Evolutionary conservation across 176 grass and related monocot genomes (phyloP).

Genomic region (Dactylis glomerata): DNA sequence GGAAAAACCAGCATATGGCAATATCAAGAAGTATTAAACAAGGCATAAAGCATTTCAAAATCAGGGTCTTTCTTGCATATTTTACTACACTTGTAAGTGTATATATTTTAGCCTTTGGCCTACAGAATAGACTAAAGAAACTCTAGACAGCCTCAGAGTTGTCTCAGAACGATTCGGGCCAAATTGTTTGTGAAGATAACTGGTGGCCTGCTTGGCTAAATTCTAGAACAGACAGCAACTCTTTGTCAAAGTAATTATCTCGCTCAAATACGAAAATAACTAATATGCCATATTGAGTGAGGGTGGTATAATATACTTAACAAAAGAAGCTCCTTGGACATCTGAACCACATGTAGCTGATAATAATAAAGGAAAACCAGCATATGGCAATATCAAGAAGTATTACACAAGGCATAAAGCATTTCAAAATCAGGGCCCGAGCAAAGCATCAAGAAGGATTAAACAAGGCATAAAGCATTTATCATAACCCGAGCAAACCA

Average conservation of each 20-base stretch:
- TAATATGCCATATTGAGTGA: background rate
- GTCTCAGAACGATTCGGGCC: background rate
- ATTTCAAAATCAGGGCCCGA: background rate
- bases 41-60: background rate
- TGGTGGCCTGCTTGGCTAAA: background rate
- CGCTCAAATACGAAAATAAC: background rate
- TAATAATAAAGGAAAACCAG: background rate
- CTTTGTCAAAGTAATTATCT: background rate
- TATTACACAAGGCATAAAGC: background rate
- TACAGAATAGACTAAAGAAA: background rate
- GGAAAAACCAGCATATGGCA: background rate
- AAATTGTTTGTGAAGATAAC: background rate
- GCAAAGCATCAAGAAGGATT: constrained; percentile 13
- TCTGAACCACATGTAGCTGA: background rate
- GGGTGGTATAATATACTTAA: too few species aligned
- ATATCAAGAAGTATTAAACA: background rate
- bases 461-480: background rate
- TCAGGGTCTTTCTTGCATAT: background rate
- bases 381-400: constrained; percentile 1
- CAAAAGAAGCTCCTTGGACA: background rate
- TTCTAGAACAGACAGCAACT: background rate
- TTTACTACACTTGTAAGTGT: background rate
- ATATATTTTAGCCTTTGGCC: background rate
- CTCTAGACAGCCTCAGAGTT: background rate
- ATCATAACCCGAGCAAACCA: constrained; percentile 5